phyloP scores from a whole-genome alignment of 2,329 filamentous ascomycete genomes.

The Cercospora sojina region DNA sequence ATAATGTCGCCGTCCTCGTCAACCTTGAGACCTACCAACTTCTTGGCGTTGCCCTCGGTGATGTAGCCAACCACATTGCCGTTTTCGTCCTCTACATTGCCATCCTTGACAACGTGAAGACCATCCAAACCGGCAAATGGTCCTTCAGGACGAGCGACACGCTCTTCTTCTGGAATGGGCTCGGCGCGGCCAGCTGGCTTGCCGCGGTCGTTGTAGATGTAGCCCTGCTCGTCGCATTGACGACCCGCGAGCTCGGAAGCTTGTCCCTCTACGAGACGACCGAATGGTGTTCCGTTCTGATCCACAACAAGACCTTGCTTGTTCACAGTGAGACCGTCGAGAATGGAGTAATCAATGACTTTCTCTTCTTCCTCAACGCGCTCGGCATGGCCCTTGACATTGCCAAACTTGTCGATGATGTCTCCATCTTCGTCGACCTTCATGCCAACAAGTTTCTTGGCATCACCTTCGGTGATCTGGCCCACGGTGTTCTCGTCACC shows the following conservation, averaged over 20 bases:
- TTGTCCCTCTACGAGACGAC: constrained; percentile 57
- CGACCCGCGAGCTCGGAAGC: constrained; percentile 56
- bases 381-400: constrained; percentile 60
- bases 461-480: constrained; percentile 57
- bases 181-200: constrained; percentile 59
- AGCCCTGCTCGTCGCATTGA: constrained; percentile 56
- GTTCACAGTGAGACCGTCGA: constrained; percentile 57
- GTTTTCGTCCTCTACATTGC: constrained; percentile 73
- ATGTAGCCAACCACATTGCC: constrained; percentile 73
- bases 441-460: constrained; percentile 59
- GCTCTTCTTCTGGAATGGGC: constrained; percentile 58
- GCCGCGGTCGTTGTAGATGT: constrained; percentile 57
- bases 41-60: constrained; percentile 68
- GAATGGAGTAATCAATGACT: constrained; percentile 51
- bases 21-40: constrained; percentile 69
- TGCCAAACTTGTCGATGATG: constrained; percentile 61
- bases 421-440: constrained; percentile 63
- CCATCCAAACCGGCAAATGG: constrained; percentile 67
- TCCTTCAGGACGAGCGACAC: constrained; percentile 59
- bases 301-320: constrained; percentile 59
- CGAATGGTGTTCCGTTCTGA: constrained; percentile 55
- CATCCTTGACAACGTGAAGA: constrained; percentile 66
- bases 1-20: constrained; percentile 81
- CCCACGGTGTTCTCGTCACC: constrained; percentile 68
- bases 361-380: constrained; percentile 48